Evolutionary conservation across 306 rosid genomes (phyloP).

Genomic region (Casuarina equisetifolia): DNA sequence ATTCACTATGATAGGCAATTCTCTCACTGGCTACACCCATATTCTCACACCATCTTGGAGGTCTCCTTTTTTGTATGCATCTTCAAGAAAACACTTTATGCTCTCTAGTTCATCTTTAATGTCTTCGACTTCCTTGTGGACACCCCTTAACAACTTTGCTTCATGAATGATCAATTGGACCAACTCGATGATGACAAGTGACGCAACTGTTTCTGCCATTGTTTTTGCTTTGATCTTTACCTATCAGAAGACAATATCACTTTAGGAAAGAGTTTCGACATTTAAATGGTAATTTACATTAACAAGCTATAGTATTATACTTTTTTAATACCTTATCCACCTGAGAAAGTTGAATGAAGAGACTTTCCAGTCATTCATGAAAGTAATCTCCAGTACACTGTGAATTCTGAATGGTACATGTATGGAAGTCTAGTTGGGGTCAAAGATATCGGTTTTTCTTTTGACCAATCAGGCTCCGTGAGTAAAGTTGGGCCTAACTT

Average conservation of each 20-base stretch:
- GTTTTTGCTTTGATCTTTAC: neutral
- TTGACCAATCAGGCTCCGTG: too few relatives aligned
- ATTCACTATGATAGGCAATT: conserved; percentile 7
- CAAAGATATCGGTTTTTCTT: too few relatives aligned
- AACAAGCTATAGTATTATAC: too few relatives aligned
- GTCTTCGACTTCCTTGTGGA: neutral
- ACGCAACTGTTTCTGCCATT: conserved; percentile 12
- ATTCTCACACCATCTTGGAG: neutral
- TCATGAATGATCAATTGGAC: conserved; percentile 9
- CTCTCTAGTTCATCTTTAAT: conserved; percentile 8
- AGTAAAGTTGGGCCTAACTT: too few relatives aligned
- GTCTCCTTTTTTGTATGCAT: neutral
- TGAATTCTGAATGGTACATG: too few relatives aligned
- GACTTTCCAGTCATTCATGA: neutral
- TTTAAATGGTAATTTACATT: too few relatives aligned
- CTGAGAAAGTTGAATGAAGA: neutral
- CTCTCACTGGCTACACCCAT: conserved; percentile 7
- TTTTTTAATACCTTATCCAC: too few relatives aligned
- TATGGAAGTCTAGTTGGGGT: neutral
- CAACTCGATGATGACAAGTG: neutral
- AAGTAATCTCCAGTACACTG: too few relatives aligned
- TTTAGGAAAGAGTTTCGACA: too few relatives aligned
- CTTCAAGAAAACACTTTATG: conserved; percentile 11
- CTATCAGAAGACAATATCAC: neutral
- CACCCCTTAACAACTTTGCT: neutral